Base-by-base conservation (phyloP, 352 stramenopile genomes). In the Plasmopara viticola region DNA sequence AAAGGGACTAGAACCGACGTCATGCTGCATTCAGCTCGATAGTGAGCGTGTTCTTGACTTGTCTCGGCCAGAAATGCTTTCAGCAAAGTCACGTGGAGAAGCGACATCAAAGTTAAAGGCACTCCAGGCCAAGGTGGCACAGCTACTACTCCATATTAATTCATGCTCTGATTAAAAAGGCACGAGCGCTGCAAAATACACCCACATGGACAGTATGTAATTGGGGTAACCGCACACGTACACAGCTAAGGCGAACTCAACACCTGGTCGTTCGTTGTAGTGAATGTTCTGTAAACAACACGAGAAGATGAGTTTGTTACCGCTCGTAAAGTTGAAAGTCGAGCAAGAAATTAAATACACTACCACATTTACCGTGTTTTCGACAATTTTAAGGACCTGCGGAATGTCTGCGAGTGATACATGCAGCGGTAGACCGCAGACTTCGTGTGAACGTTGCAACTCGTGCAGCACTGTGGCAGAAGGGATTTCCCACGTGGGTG, bases 231-330 rank as follows among this genome's bases (percentile, higher is more conserved):
- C 68, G 53, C 90, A 83, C 1, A 90, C 86, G 43, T 88, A 86
- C 13, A 96, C 87, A 15, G 70, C 84, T 17, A 98, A 68, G 34
- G 79, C 86, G 55, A 98, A 98, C 59, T 97, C 86, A 30, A 95
- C 86, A 15, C 87, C 68, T 10, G 67, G 63, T 39, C 88, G 78
- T 38, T 85, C 76, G 55, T 84, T 94, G 55, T 86, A 77, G 67
- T 98, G 88, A 38, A 97, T 92, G 50, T 94, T 81, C 80, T 89
- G 53, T n/a, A 41, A 58, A 10, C 20, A 48, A 12, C 37, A 25
- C 15, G 52, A 47, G 51, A 44, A n/a, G 25, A 53, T 55, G 18
- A 38, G 45, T 63, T 48, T 55, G 46, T 42, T 12, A 25, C 13
- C 28, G 34, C 41, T 53, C 43, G n/a, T 43, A 8, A 18, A 17